Conservation (phyloP, 78 protist genomes). For the Polysphondylium violaceum region DNA sequence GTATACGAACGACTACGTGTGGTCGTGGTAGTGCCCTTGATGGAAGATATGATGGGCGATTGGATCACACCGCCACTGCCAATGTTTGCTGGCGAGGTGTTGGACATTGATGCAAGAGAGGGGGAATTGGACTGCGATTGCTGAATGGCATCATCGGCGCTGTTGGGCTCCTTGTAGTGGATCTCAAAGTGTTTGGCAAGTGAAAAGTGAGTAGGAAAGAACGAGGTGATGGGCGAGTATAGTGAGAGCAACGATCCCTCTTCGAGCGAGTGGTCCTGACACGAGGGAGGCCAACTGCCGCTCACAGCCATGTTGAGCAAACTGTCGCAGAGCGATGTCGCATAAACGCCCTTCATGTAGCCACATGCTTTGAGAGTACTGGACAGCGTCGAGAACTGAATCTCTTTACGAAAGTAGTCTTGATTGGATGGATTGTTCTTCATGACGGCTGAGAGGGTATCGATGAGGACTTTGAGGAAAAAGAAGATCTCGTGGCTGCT, state of each 20-base stretch:
- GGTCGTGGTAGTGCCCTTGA: neutral
- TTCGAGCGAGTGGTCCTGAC: constrained; percentile 73
- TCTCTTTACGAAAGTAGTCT: constrained; percentile 47
- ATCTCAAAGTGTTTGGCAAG: constrained; percentile 16
- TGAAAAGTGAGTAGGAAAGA: constrained; percentile 41
- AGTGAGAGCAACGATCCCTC: constrained; percentile 67
- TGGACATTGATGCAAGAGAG: neutral
- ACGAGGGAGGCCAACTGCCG: constrained; percentile 83
- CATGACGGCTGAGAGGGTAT: constrained; percentile 75
- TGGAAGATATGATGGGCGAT: too few species aligned
- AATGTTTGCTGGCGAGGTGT: neutral
- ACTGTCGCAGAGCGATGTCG: constrained; percentile 61
- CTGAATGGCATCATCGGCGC: neutral
- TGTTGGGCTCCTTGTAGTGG: neutral
- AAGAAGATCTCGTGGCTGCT: constrained; percentile 63
- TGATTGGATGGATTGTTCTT: constrained; percentile 58
- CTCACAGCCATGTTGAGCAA: constrained; percentile 63
- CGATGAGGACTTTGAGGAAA: constrained; percentile 65
- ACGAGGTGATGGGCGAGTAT: constrained; percentile 57
- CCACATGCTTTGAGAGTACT: constrained; percentile 51
- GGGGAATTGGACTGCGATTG: neutral
- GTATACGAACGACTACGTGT: constrained; percentile 37
- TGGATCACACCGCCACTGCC: neutral
- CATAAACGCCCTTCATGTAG: constrained; percentile 64
- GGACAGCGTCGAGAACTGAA: constrained; percentile 31